Evolutionary conservation across 2,329 filamentous ascomycete genomes (phyloP).

Genomic region (Talaromyces sp.): DNA sequence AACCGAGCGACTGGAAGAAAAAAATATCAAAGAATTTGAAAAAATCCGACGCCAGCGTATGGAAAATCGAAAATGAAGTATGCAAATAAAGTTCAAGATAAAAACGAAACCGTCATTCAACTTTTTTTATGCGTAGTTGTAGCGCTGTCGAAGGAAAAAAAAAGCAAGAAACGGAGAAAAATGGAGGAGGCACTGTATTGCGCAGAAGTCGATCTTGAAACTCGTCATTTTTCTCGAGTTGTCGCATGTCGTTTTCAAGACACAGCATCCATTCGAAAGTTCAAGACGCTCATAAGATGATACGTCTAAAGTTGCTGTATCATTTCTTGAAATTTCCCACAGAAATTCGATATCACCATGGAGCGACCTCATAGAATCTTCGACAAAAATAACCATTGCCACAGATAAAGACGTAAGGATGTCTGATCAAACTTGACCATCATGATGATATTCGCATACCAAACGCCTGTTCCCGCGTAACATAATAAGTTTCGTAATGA

Average conservation of each 20-base stretch:
- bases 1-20: constrained; percentile 5
- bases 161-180: neutral
- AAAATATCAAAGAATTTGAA: constrained; percentile 9
- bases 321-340: neutral
- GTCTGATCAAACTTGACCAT: neutral
- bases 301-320: neutral
- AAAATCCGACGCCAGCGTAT: constrained; percentile 3
- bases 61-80: constrained; percentile 1
- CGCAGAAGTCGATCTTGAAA: neutral
- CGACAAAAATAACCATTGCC: neutral
- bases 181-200: neutral
- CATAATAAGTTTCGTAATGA: constrained; percentile 42
- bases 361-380: neutral
- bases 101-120: neutral
- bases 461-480: neutral
- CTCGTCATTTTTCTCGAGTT: neutral
- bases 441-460: neutral
- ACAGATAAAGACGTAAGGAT: neutral
- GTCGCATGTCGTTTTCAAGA: neutral
- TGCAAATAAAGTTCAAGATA: constrained; percentile 3
- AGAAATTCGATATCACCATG: neutral
- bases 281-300: neutral
- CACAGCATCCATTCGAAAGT: neutral
- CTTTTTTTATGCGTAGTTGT: neutral
- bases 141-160: neutral